phyloP scores from a whole-genome alignment of 495 filamentous ascomycete genomes.

The Penicillium lividum region DNA sequence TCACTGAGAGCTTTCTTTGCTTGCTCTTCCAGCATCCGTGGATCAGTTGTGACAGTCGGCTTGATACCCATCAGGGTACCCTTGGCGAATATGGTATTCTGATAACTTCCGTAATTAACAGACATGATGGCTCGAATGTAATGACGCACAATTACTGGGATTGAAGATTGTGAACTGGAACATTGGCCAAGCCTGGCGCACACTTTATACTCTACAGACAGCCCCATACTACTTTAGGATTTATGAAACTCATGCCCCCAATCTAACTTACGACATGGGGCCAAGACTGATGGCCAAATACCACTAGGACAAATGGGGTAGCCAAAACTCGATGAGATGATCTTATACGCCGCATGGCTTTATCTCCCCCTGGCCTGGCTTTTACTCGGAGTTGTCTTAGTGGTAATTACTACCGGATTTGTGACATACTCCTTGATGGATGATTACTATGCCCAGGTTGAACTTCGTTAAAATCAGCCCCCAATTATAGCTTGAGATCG shows the following conservation, averaged over 20 bases:
- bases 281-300: no score
- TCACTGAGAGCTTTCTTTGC: constrained; percentile 49
- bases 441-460: background rate
- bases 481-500: background rate
- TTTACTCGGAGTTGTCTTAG: background rate
- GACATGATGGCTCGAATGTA: constrained; percentile 27
- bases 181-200: background rate
- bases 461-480: background rate
- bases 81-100: constrained; percentile 50
- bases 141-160: background rate
- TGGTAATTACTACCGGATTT: background rate
- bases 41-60: constrained; percentile 60
- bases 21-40: constrained; percentile 58
- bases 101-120: constrained; percentile 46
- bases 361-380: no score
- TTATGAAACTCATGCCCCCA: background rate
- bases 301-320: background rate
- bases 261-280: background rate
- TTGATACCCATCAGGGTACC: constrained; percentile 48
- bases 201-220: background rate
- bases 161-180: background rate
- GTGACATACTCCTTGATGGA: background rate
- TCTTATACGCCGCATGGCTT: no score
- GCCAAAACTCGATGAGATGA: no score
- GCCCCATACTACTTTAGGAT: background rate